Base-by-base conservation (phyloP, 371 early-diverging fungal genomes). In the Mucor velutinosus region DNA sequence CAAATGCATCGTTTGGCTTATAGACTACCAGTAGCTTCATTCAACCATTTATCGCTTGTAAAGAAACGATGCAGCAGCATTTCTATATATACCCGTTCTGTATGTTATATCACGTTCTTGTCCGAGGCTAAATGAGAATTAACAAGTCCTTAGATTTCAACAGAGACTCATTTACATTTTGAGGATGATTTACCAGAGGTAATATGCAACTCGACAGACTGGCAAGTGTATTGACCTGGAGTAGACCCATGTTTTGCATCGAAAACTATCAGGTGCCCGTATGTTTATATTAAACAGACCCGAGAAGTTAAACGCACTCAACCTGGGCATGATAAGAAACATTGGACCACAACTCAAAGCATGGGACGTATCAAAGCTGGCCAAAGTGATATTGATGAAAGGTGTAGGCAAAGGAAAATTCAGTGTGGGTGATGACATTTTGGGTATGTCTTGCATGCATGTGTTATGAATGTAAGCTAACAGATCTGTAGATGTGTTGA, bases 361-460 rank as follows among this genome's bases (percentile, higher is more conserved):
- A 11, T 97, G 97, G 96, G 89, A 94, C 62, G 84, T 90, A 21
- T 94, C 95, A 7, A 93, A 93, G 55, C 79, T 94, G 41, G 90
- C 93, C 76, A 95, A 95, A 76, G 91, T 95, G 35, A 93, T 98
- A 63, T 77, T 98, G 21, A 72, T 97, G 69, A 92, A 93, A 62
- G 88, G 90, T 1, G 84, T 82, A 25, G 92, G 90, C 37, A 83
- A 83, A 27, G 86, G 87, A 58, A 95, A 93, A 37, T 98, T 97
- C 73, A 97, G 98, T 78, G 95, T 96, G 11, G 98, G 99, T 12
- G 99, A 98, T 35, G 99, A 99, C 80, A 94, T 99, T 23, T 89
- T 92, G 73, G 76, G 87, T 89, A 78, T 41, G 37, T 14, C 23
- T 23, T 59, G 12, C 25, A 58, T 10, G 37, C 37, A 35, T 49